phyloP scores from a whole-genome alignment of 495 filamentous ascomycete species.

The Lophium mytilinum region DNA sequence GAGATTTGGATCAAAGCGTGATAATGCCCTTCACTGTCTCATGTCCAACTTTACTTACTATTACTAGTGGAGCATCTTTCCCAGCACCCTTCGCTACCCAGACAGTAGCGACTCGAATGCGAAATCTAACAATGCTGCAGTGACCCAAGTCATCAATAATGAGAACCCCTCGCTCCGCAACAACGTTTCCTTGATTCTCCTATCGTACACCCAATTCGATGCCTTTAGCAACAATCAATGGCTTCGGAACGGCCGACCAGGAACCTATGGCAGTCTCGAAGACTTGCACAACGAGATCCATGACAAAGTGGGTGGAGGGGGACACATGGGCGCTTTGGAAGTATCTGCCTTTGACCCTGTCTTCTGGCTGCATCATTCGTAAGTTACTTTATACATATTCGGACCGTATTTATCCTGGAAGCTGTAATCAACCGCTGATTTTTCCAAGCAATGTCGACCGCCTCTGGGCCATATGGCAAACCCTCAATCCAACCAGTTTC shows the following conservation, averaged over 20 bases:
- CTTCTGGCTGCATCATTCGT: conserved; percentile 20
- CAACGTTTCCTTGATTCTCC: conserved; percentile 14
- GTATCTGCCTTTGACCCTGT: conserved; percentile 20
- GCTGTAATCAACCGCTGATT: background rate
- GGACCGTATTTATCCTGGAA: too few relatives aligned
- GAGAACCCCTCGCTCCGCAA: conserved; percentile 8
- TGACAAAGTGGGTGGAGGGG: conserved; percentile 9
- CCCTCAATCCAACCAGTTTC: conserved; percentile 12
- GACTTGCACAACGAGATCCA: conserved; percentile 15
- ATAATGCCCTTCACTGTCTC: background rate
- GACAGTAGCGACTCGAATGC: background rate
- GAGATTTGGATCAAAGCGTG: conserved; percentile 4
- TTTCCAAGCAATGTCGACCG: conserved; percentile 17
- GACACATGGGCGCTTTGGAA: conserved; percentile 12
- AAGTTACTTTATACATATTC: background rate
- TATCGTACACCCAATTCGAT: conserved; percentile 11
- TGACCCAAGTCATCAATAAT: conserved; percentile 6
- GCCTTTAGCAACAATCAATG: conserved; percentile 12
- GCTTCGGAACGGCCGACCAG: background rate
- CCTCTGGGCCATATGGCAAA: conserved; percentile 13
- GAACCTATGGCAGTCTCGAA: conserved; percentile 10
- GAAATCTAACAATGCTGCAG: conserved; percentile 5
- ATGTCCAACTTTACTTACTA: background rate
- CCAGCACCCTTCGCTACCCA: conserved; percentile 5
- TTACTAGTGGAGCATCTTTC: conserved; percentile 5